Evolutionary conservation across 768 basidiomycete genomes (phyloP), one percentile per base, ranked within the genome.

Genomic region (Suillus americanus): DNA sequence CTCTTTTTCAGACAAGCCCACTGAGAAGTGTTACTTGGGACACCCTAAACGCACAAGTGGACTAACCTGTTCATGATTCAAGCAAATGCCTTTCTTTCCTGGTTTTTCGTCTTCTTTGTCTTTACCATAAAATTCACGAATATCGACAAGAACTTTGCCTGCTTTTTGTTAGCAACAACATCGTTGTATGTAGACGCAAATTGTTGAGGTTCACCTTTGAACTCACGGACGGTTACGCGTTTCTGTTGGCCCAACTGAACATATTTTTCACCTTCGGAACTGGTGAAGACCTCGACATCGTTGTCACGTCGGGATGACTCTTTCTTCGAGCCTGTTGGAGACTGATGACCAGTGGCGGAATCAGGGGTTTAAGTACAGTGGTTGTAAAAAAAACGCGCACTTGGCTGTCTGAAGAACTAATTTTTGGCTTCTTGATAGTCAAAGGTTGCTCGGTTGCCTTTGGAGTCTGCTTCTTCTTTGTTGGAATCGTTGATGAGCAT

Each of bases 31-130:
- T 50, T 33, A 46, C 41, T 40, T 45, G 41, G 64, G 40, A 53
- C 23, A 23, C 41, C 60, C 12, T 1, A 25, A 56, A 35, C 10
- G 35, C 41, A 65, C 23, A 41, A 54, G 57, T 30, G 7, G 6
- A 71, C 78, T 54, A 66, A 89, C 89, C 82, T 91, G 90, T 23
- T 92, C 91, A 3, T 78, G 55, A 16, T 78, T 74, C 33, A 94
- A 79, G 0, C 89, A 83, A 60, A 94, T 90, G 10, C 91, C 92
- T 69, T 93, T 94, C 75, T 92, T 94, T 0, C 91, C 90, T 0
- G 92, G 92, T 66, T 89, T 91, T 67, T 85, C 81, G 4, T 88
- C 86, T 6, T 87, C 86, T 0, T 73, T 75, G 1, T 83, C 78
- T 25, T 76, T 72, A 61, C 75, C 80, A 62, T 90, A 94, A 69